Evolutionary conservation across 2,329 filamentous ascomycete genomes (phyloP), one percentile per base, ranked within the genome.

Genomic region (Fusarium sp.): DNA sequence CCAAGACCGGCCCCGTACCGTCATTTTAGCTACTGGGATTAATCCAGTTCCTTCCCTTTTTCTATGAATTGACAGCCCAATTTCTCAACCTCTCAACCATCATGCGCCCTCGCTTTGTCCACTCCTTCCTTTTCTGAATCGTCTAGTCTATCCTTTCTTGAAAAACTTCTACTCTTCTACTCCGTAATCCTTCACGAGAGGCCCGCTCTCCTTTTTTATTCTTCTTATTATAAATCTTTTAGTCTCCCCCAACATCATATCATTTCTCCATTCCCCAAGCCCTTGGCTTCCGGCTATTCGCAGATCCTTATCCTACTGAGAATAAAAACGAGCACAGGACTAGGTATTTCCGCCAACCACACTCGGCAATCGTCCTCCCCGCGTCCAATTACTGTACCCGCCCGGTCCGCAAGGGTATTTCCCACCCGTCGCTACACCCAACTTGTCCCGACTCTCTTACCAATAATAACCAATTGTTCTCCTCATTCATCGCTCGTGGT

Each of bases 391-490:
- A 54, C 35, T n/a, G 71, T 70, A 70, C 43, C 62, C 53, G 37
- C 52, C 51, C 40, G 51, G 45, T 60, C 60, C 54, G 65, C 71
- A 70, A 66, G 62, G 68, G 60, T 70, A 46, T 37, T 35, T 49
- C 40, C 49, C 44, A 33, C 40, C 49, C 44, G 30, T 65, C 57
- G 46, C 61, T 58, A 44, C 41, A 23, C 58, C 56, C 67, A 70
- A 62, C 65, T 63, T 65, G 50, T 59, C 56, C 64, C 65, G 55
- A 67, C 41, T 47, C 40, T 56, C 35, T 44, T 57, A 23, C 51
- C 61, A 40, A 39, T 45, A 46, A 53, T 56, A 70, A 61, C 72
- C 72, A 74, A 74, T 74, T 74, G 71, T 49, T 55, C 72, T 53
- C 64, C 55, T 60, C 53, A 47, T 30, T 32, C 50, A n/a, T 61